A percentile compares a stretch with the other conserved stretches of the same genome.
These are phyloP conservation scores for Fusarium succisae DNA, from an alignment of 2,329 filamentous ascomycete species.

Conservation along the genomic window DNA sequence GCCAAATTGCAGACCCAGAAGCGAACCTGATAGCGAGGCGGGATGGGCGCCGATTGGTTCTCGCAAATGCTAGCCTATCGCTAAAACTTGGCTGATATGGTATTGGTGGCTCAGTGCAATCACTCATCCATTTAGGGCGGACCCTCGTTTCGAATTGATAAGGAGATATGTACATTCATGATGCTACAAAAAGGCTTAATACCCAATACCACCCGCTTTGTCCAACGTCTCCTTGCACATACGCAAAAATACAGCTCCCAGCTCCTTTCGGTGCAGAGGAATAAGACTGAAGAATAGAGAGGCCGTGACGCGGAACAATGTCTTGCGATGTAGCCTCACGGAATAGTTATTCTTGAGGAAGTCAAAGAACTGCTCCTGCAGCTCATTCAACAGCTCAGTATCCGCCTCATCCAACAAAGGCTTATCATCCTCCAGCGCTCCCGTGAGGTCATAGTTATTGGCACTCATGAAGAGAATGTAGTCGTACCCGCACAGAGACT, in stretches of 20 bases:
- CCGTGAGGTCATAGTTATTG: not conserved
- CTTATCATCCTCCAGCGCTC: not conserved
- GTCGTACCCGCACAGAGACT: not conserved
- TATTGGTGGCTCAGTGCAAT: no score
- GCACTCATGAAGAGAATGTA: not conserved
- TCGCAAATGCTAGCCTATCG: no score
- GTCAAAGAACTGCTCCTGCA: not conserved
- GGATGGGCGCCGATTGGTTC: no score
- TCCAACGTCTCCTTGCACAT: not conserved
- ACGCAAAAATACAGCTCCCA: not conserved
- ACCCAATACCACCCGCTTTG: not conserved
- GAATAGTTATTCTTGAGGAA: not conserved
- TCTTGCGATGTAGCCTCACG: not conserved
- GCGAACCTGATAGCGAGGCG: no score
- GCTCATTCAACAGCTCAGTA: not conserved
- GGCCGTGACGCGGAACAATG: not conserved
- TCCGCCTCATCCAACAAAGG: not conserved
- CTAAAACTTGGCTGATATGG: no score
- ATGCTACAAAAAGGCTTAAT: accelerated
- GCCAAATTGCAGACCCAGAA: no score
- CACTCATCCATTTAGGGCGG: no score
- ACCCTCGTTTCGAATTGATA: no score
- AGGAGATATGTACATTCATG: no score
- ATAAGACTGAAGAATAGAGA: not conserved
- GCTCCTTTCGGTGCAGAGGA: not conserved